These are phyloP conservation scores for Ampelocalamus luodianensis DNA, from an alignment of 176 grass and related monocot species.

Conservation along the genomic window DNA sequence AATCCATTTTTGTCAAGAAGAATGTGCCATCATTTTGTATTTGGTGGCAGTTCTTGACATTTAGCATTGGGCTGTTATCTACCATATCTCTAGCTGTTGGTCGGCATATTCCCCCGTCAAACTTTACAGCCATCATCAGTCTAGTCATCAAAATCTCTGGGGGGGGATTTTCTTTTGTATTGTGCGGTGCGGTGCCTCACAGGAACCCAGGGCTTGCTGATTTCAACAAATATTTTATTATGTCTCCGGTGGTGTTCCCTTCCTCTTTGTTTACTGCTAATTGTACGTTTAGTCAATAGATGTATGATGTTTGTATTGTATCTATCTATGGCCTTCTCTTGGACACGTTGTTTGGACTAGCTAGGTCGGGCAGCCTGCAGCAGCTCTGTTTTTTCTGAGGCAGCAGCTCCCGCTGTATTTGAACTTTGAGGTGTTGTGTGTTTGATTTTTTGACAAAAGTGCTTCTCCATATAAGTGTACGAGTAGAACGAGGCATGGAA, in stretches of 20 bases:
- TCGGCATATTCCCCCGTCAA: conserved; percentile 27
- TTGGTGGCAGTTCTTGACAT: conserved; percentile 36
- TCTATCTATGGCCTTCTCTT: conserved; percentile 13
- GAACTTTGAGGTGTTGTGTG: not conserved
- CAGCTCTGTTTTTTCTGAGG: not conserved
- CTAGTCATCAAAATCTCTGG: not conserved
- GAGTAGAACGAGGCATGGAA: not conserved
- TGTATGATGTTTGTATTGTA: not conserved
- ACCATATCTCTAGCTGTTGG: not conserved
- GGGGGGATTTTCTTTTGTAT: conserved; percentile 23
- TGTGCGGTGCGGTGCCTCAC: not conserved
- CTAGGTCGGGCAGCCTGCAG: not conserved
- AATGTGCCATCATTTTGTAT: conserved; percentile 18
- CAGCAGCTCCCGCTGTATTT: conserved; percentile 19
- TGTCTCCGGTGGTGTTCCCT: conserved; percentile 14
- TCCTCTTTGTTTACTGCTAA: not conserved
- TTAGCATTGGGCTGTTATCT: conserved; percentile 9
- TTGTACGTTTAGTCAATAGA: not conserved
- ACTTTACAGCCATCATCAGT: not conserved
- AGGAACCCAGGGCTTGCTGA: not conserved
- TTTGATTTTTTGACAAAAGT: conserved; percentile 22
- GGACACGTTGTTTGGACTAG: not conserved
- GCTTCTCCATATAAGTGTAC: not conserved
- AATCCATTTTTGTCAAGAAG: not conserved
- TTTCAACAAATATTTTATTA: conserved; percentile 24